Conservation (phyloP, 306 rosid genomes). For the Ormosia emarginata region DNA sequence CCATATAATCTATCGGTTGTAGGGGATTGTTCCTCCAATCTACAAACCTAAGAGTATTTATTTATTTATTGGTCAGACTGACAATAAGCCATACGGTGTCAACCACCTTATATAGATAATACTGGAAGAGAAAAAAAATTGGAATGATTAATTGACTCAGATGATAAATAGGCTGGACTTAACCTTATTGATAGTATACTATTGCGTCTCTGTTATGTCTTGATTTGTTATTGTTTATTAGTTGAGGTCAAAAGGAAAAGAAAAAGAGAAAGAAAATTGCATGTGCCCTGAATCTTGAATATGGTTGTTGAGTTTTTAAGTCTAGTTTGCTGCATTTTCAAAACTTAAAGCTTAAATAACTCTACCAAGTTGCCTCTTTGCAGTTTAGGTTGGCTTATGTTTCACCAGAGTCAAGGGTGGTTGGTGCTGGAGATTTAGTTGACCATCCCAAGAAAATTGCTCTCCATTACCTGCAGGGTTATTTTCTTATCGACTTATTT, state of each 20-base stretch:
- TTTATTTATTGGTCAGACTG: neutral
- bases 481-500: conserved; percentile 55
- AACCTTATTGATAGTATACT: neutral
- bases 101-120: neutral
- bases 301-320: neutral
- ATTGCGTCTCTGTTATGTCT: neutral
- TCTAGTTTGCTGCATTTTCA: neutral
- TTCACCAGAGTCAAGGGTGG: conserved; percentile 70
- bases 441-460: conserved; percentile 79
- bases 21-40: neutral
- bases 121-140: neutral
- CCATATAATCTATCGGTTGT: neutral
- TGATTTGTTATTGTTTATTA: neutral
- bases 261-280: neutral
- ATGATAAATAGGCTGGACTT: neutral
- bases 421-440: conserved; percentile 83
- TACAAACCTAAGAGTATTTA: neutral
- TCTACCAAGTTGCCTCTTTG: conserved; percentile 17
- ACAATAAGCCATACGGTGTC: neutral
- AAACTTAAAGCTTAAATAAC: conserved; percentile 12
- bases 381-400: conserved; percentile 95
- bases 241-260: neutral
- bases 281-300: neutral
- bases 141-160: neutral
- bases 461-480: conserved; percentile 50